Conservation (phyloP, 306 rosid genomes). For the Elaeagnus macrophylla region DNA sequence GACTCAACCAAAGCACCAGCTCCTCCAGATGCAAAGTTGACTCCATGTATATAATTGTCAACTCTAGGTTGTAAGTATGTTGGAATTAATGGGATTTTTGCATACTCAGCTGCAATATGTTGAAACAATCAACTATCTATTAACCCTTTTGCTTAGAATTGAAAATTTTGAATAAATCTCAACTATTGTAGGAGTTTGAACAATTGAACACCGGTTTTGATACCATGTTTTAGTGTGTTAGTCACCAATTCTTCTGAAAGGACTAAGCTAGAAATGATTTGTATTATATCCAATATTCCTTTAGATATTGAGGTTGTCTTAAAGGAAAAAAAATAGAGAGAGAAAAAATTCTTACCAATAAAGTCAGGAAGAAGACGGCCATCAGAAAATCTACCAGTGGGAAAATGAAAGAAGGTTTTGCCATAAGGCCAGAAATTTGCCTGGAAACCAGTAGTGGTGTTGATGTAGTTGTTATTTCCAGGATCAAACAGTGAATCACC, state of each 20-base stretch:
- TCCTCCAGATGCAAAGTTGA: conserved; percentile 35
- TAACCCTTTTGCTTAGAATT: no score
- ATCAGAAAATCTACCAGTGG: conserved; percentile 40
- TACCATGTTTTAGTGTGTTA: neutral
- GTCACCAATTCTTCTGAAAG: neutral
- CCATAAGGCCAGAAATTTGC: conserved; percentile 42
- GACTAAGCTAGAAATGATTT: no score
- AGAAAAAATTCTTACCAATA: conserved; percentile 21
- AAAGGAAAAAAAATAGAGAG: no score
- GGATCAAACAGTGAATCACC: conserved; percentile 33
- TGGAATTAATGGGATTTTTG: conserved; percentile 13
- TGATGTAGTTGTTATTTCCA: conserved; percentile 38
- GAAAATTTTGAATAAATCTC: no score
- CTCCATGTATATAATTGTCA: conserved; percentile 10
- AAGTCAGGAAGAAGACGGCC: conserved; percentile 45
- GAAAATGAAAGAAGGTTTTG: conserved; percentile 36
- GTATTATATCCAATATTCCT: no score
- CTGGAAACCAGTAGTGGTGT: neutral
- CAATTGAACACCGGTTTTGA: no score
- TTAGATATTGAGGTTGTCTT: no score
- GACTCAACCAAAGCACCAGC: conserved; percentile 8
- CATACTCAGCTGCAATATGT: conserved; percentile 21
- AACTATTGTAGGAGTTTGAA: no score
- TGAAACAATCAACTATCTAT: no score
- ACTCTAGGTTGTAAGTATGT: conserved; percentile 24